Evolutionary conservation across 2,329 filamentous ascomycete species (phyloP), one percentile per base, ranked within the genome.

Genomic region (Graphiopsis chlorocephala): DNA sequence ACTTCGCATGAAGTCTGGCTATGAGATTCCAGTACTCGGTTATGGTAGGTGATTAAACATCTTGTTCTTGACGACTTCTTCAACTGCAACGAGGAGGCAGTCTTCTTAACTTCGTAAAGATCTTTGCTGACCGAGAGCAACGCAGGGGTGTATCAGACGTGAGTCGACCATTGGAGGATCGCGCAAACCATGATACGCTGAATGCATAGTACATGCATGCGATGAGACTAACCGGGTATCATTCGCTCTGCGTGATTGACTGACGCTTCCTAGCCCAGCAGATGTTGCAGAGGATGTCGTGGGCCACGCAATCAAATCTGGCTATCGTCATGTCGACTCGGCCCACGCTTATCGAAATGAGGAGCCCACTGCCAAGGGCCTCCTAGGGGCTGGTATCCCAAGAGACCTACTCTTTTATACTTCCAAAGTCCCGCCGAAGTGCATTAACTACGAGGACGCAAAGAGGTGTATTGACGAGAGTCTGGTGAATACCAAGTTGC

Each of bases 381-480:
- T 88, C 66, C 74, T 78, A 1, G 78, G 79, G 61, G 82, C 83
- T 7, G 78, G 79, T 2, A 71, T 88, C 56, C 80, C 83, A 14
- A 82, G 87, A 8, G 79, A 81, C 26, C 75, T 85, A 38, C 78
- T 88, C 63, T 89, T 88, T 78, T 88, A 86, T 74, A 88, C 86
- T 7, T 86, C 82, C 66, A 89, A 89, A 72, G 81, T 88, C 8
- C 83, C 83, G 4, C 78, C 81, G 1, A 77, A 73, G 14, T 68
- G 73, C 2, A 81, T 86, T 72, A 83, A 82, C 67, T 95, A 94
- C 72, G 83, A 88, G 15, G 84, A 81, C 64, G 84, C 90, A 25
- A 88, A 87, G 75, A 81, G 81, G 17, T 84, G 88, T 68, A 83
- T 96, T 68, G 78, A 88, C 68, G 79, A 83, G 61, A 90, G 88